Base-by-base conservation (phyloP, 1,284 basidiomycete species). In the Kwoniella shivajii region DNA sequence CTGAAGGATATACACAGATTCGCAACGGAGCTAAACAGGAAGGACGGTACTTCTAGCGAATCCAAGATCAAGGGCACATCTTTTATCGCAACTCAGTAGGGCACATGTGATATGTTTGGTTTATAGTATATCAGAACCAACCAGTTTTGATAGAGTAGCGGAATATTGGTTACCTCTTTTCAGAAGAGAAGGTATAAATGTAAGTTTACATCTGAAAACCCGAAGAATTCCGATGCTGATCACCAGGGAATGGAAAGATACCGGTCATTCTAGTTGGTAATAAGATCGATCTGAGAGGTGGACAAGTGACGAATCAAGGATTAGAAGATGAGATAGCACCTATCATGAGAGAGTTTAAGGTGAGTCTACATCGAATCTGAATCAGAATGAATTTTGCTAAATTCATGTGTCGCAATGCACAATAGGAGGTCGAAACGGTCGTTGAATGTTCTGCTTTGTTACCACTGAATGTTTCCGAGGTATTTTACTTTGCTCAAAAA, bases 81-180 rank as follows among this genome's bases (percentile, higher is more conserved):
- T 99, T 43, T 91, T 98, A 71, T 88, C 89, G 27, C 94, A 98
- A 81, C 89, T 97, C 57, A 87, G 93, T 50, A 90, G 96, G 72
- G 94, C 94, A 18, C 92, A 98, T 80, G 96, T 97, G 71, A 97
- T 99, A 62, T 96, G 92, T 72, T 88, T 99, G 54, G 95, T 99
- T 48, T 96, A 99, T 76, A 88, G 92, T 30, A 93, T 98, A 71
- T 92, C 95, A 78, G 92, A 94, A 69, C 88, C 94, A 18, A 88
- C 89, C 66, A 94, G 92, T 16, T 98, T 99, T 77, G 92, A 97
- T 78, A 88, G 95, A 56, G 93, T 99, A 77, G 91, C 93, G 29
- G 88, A 93, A n/a, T 98, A 92, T 77, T 99, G 95, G 95, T 82
- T 99, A 52, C 95, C 95, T n/a, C 87, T 92, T 69, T 96, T 99